Percentiles rank a stretch among this genome's conserved stretches.
These are phyloP conservation scores for Carnegiea gigantea DNA, from an alignment of 179 eudicot species.

Conservation along the genomic window DNA sequence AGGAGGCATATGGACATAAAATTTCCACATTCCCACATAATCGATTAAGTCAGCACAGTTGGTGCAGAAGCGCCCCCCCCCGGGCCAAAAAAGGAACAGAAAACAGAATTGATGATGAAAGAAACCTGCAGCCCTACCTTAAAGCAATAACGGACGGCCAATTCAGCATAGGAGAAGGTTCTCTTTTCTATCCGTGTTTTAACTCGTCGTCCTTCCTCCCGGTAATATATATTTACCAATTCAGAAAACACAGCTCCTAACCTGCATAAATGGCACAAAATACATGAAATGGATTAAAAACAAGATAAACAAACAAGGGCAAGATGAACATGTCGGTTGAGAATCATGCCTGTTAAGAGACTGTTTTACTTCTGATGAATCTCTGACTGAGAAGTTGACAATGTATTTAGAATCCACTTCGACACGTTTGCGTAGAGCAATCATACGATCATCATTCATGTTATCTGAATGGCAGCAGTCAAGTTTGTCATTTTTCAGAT, in stretches of 20 bases:
- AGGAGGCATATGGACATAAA: conserved; percentile 4
- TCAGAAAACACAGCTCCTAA: conserved; percentile 66
- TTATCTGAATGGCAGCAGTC: conserved; percentile 5
- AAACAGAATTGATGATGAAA: not conserved
- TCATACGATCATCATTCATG: conserved; percentile 74
- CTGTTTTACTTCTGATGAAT: conserved; percentile 53
- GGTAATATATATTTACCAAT: conserved; percentile 63
- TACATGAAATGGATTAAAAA: conserved; percentile 13
- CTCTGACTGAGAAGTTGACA: conserved; percentile 49
- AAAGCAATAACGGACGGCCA: conserved; percentile 82
- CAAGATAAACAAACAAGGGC: not conserved
- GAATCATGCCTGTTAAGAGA: conserved; percentile 70
- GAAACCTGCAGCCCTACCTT: conserved; percentile 47
- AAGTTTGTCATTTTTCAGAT: conserved; percentile 8
- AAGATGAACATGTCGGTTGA: not conserved
- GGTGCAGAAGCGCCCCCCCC: not conserved
- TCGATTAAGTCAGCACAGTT: not conserved
- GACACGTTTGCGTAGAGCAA: conserved; percentile 88
- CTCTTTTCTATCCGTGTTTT: conserved; percentile 82
- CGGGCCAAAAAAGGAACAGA: not conserved
- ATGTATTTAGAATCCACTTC: conserved; percentile 82
- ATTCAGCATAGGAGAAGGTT: conserved; percentile 60
- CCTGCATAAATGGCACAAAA: conserved; percentile 43
- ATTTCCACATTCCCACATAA: not conserved
- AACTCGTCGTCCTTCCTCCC: conserved; percentile 89